These are phyloP conservation scores for Pythium oligandrum DNA, from an alignment of 352 stramenopile genomes.

Conservation along the genomic window DNA sequence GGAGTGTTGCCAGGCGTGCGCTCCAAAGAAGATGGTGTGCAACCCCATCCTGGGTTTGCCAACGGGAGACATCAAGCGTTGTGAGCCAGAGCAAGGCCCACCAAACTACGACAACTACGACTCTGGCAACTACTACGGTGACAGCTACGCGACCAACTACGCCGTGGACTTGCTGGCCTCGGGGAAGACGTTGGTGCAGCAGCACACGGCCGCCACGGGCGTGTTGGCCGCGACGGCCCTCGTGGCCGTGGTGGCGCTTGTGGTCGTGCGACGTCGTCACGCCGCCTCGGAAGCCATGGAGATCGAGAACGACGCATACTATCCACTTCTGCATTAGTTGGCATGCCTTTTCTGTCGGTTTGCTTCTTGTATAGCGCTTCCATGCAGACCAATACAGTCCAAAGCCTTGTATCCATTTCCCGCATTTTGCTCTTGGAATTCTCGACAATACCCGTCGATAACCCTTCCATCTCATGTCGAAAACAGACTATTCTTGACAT, in stretches of 20 bases:
- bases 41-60: constrained; percentile 39
- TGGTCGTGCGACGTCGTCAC: constrained; percentile 42
- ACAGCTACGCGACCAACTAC: constrained; percentile 14
- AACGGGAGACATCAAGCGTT: constrained; percentile 51
- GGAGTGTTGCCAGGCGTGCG: constrained; percentile 47
- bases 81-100: constrained; percentile 19
- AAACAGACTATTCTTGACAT: too few relatives aligned
- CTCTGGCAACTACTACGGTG: constrained; percentile 5
- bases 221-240: constrained; percentile 34
- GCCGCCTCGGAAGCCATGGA: constrained; percentile 9
- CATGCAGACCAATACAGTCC: too few relatives aligned
- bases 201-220: constrained; percentile 23
- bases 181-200: constrained; percentile 14
- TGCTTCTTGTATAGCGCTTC: too few relatives aligned
- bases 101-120: constrained; percentile 3
- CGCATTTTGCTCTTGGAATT: too few relatives aligned
- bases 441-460: too few relatives aligned
- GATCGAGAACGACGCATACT: constrained; percentile 48
- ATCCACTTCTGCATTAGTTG: constrained; percentile 48
- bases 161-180: constrained; percentile 18
- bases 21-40: constrained; percentile 23
- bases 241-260: constrained; percentile 43
- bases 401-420: too few relatives aligned
- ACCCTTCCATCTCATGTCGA: too few relatives aligned
- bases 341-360: too few relatives aligned